Conservation (phyloP, 2,329 filamentous ascomycete species). For the Celoporthe dispersa region DNA sequence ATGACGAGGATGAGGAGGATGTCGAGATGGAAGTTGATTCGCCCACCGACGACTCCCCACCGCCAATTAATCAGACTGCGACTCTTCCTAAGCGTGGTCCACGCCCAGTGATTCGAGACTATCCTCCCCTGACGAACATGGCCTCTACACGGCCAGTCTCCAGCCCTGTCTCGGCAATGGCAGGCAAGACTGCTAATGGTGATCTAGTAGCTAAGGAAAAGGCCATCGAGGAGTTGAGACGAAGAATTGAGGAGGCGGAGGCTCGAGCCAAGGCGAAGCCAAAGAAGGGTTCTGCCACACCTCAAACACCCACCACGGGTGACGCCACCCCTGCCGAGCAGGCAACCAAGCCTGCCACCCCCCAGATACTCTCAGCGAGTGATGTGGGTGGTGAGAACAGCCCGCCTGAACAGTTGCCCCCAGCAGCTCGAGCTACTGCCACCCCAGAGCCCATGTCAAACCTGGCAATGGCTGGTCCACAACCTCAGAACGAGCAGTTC, state of each 20-base stretch:
- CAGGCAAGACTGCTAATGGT: conserved; percentile 20
- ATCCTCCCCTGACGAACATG: conserved; percentile 48
- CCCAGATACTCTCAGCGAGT: conserved; percentile 31
- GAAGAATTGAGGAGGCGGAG: conserved; percentile 62
- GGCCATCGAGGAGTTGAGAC: conserved; percentile 65
- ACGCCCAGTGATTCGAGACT: conserved; percentile 47
- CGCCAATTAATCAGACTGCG: conserved; percentile 39
- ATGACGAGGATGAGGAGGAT: conserved; percentile 65
- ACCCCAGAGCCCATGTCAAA: conserved; percentile 35
- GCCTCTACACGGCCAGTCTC: conserved; percentile 44
- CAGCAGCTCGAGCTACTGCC: conserved; percentile 34
- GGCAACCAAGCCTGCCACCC: conserved; percentile 25
- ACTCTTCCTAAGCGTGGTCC: conserved; percentile 40
- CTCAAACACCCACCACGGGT: conserved; percentile 36
- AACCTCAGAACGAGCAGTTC: conserved; percentile 34
- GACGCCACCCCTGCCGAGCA: conserved; percentile 38
- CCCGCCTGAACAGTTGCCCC: conserved; percentile 34
- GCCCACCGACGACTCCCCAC: conserved; percentile 47
- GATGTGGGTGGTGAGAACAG: conserved; percentile 31
- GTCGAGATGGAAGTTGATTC: conserved; percentile 71
- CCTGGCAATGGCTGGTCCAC: not conserved
- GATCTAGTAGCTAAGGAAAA: conserved; percentile 49
- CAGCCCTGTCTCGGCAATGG: conserved; percentile 41
- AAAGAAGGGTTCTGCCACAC: conserved; percentile 39
- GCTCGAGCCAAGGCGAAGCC: conserved; percentile 52